phyloP scores from a whole-genome alignment of 2,329 filamentous ascomycete species.

The Sporothrix brasiliensis region DNA sequence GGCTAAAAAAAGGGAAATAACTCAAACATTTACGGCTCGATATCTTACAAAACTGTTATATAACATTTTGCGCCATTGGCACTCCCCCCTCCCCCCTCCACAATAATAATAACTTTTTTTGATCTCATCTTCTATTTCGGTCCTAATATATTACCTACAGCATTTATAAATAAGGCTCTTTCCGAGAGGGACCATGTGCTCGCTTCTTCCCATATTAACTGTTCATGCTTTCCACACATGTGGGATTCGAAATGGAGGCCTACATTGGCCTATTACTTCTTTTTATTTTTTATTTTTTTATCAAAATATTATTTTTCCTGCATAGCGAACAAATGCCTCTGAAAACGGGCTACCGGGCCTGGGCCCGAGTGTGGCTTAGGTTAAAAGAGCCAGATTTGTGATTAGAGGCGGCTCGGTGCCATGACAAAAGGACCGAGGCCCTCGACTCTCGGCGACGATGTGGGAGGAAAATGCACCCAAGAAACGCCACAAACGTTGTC shows the following conservation, averaged over 20 bases:
- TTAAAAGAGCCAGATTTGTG: no score
- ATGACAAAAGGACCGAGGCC: neutral
- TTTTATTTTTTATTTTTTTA: neutral
- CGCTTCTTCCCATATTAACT: slow-evolving; percentile 13
- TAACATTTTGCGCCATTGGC: no score
- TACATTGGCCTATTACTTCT: neutral
- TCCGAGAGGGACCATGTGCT: slow-evolving; percentile 13
- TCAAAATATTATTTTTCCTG: neutral
- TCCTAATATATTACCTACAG: neutral
- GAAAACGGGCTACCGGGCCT: neutral
- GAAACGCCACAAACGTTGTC: neutral
- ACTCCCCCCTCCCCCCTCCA: no score
- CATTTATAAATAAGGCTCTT: slow-evolving; percentile 3
- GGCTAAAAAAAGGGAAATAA: no score
- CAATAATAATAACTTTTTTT: no score
- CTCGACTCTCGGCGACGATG: neutral
- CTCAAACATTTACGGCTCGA: no score
- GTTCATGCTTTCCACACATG: no score
- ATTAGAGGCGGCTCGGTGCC: neutral
- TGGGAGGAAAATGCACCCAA: neutral
- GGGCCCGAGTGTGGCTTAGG: neutral
- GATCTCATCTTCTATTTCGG: neutral
- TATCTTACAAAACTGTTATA: no score
- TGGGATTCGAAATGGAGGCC: neutral
- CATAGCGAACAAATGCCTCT: neutral